Conservation (phyloP, 1,284 basidiomycete genomes). For the Uromyces viciae-fabae region DNA sequence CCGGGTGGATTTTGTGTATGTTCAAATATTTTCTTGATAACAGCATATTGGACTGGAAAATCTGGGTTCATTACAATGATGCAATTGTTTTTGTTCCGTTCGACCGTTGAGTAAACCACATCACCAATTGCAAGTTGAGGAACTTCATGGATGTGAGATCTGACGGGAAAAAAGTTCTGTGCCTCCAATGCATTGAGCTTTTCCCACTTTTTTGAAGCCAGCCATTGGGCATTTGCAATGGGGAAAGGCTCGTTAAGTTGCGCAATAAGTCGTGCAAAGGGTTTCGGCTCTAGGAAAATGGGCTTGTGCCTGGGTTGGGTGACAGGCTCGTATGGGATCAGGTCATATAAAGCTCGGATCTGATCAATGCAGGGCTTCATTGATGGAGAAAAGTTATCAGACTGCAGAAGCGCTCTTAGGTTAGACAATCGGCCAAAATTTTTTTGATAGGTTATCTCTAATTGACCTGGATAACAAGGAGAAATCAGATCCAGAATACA, state of each 20-base stretch:
- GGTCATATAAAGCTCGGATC: not conserved
- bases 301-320: not conserved
- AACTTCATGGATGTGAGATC: not conserved
- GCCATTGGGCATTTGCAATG: not conserved
- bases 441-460: conserved; percentile 18
- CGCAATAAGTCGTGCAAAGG: not conserved
- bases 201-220: not conserved
- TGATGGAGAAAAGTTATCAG: not conserved
- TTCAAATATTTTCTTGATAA: conserved; percentile 12
- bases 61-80: not conserved
- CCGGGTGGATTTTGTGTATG: not conserved
- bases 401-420: not conserved
- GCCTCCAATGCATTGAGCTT: not conserved
- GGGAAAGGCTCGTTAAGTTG: not conserved
- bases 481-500: not conserved
- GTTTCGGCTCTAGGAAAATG: not conserved
- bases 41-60: not conserved
- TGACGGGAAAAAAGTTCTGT: not conserved
- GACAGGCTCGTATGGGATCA: not conserved
- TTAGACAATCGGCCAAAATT: not conserved
- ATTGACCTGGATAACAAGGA: conserved; percentile 1
- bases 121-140: not conserved
- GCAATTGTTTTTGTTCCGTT: conserved; percentile 20
- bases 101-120: not conserved
- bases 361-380: not conserved